phyloP scores from a whole-genome alignment of 2,329 filamentous ascomycete species.

The Talaromyces rugulosus region DNA sequence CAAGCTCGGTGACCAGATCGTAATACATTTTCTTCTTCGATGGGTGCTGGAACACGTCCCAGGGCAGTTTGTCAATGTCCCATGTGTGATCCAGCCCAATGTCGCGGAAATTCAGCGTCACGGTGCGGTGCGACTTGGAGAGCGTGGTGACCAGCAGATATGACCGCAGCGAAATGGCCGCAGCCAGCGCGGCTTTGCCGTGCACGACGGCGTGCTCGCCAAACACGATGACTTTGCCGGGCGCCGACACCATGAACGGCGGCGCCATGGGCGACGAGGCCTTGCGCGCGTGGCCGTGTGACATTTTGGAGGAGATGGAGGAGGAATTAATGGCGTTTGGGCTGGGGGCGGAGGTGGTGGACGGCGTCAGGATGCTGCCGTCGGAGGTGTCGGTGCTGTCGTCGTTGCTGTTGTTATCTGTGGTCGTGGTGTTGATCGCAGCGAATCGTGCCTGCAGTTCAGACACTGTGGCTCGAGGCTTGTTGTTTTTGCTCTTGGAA shows the following conservation, averaged over 20 bases:
- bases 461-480: constrained; percentile 20
- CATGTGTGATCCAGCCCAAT: constrained; percentile 86
- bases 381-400: constrained; percentile 26
- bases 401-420: constrained; percentile 18
- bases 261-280: constrained; percentile 64
- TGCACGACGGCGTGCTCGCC: constrained; percentile 98
- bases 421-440: constrained; percentile 3
- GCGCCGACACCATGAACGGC: constrained; percentile 95
- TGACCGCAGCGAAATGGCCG: constrained; percentile 88
- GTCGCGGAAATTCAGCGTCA: constrained; percentile 86
- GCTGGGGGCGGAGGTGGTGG: constrained; percentile 26
- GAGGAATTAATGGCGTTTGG: constrained; percentile 13
- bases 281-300: constrained; percentile 30
- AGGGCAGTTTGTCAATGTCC: constrained; percentile 89
- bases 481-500: constrained; percentile 20
- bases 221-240: constrained; percentile 97
- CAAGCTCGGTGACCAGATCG: constrained; percentile 77
- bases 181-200: constrained; percentile 93
- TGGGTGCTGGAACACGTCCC: constrained; percentile 73
- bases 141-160: constrained; percentile 94
- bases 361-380: constrained; percentile 25
- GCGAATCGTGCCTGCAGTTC: constrained; percentile 22
- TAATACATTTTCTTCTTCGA: constrained; percentile 94
- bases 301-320: constrained; percentile 4
- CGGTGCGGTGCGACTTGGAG: constrained; percentile 83